Evolutionary conservation across 2,329 filamentous ascomycete species (phyloP).

Genomic region (Thermothelomyces thermophilus): DNA sequence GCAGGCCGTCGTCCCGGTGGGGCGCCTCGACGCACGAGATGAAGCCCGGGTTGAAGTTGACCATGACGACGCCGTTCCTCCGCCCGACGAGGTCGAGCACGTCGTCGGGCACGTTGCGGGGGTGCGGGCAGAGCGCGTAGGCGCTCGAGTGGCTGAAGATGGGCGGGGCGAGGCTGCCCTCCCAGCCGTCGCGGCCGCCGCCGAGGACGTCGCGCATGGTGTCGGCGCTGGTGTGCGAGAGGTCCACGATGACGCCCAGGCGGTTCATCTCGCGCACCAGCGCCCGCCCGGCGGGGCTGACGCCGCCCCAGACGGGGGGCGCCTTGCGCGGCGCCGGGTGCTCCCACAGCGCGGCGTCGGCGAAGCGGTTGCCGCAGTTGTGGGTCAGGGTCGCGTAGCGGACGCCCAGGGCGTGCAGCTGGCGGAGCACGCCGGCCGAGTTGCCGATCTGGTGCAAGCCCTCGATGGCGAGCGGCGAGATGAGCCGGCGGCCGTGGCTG

Average conservation of each 20-base stretch:
- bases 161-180: slow-evolving; percentile 69
- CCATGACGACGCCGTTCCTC: slow-evolving; percentile 74
- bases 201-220: slow-evolving; percentile 81
- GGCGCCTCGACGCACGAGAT: slow-evolving; percentile 62
- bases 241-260: slow-evolving; percentile 87
- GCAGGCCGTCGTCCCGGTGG: slow-evolving; percentile 56
- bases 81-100: slow-evolving; percentile 70
- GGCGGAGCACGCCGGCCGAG: slow-evolving; percentile 65
- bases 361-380: slow-evolving; percentile 87
- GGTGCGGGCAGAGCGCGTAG: slow-evolving; percentile 74
- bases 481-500: slow-evolving; percentile 43
- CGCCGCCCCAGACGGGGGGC: slow-evolving; percentile 59
- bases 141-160: slow-evolving; percentile 88
- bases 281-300: slow-evolving; percentile 61
- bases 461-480: slow-evolving; percentile 75
- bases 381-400: slow-evolving; percentile 86
- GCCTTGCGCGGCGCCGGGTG: slow-evolving; percentile 40
- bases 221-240: slow-evolving; percentile 68
- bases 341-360: slow-evolving; percentile 70
- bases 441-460: slow-evolving; percentile 94
- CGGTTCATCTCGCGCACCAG: slow-evolving; percentile 88
- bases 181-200: slow-evolving; percentile 44
- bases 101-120: slow-evolving; percentile 83
- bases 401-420: slow-evolving; percentile 71
- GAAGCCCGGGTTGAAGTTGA: slow-evolving; percentile 81